phyloP scores from a whole-genome alignment of 75 land plant genomes.

The Larix kaempferi region DNA sequence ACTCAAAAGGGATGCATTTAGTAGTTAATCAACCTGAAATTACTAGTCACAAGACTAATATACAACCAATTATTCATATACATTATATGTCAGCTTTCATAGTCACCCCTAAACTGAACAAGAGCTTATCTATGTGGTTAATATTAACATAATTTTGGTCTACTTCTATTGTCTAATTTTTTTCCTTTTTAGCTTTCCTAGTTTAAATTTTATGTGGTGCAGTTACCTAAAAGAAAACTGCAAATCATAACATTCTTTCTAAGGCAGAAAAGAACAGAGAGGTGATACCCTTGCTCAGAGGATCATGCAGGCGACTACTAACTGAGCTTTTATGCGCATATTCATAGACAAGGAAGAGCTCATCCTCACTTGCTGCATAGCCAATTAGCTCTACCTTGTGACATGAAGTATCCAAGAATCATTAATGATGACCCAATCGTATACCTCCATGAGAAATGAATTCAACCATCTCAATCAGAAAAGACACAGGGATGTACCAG shows the following conservation, averaged over 20 bases:
- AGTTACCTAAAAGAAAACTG: neutral
- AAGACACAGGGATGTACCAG: constrained; percentile 35
- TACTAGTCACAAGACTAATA: neutral
- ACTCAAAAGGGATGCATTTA: neutral
- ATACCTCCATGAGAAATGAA: neutral
- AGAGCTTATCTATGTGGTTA: neutral
- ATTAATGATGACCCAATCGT: neutral
- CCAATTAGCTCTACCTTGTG: constrained; percentile 85
- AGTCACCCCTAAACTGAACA: constrained; percentile 1
- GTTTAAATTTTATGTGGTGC: neutral
- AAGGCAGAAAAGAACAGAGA: neutral
- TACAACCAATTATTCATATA: neutral
- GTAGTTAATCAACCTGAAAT: neutral
- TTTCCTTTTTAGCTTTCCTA: neutral
- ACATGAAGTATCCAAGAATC: constrained; percentile 9
- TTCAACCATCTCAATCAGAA: neutral
- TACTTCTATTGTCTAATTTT: neutral
- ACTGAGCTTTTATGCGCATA: constrained; percentile 82
- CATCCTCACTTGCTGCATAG: constrained; percentile 66
- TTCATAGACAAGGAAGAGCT: constrained; percentile 82
- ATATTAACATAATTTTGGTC: no score
- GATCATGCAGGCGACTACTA: constrained; percentile 75
- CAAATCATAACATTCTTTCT: neutral
- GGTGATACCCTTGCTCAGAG: constrained; percentile 59
- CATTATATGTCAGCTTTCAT: neutral